Base-by-base conservation (phyloP, 2,329 filamentous ascomycete species). In the Cladosporium sp. region DNA sequence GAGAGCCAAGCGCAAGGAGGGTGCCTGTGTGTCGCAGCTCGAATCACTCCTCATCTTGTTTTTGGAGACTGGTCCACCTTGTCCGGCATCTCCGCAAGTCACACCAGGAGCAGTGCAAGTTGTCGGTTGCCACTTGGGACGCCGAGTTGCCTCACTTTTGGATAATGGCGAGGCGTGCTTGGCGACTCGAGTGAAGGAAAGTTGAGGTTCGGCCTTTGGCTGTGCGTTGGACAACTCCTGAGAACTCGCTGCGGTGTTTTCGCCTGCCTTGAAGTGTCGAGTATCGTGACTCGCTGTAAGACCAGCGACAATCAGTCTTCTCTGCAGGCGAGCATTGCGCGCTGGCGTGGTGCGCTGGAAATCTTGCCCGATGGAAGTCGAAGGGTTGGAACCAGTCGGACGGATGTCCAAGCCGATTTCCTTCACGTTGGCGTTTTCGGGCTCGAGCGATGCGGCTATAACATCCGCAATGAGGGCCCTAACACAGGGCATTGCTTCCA, bases 51-150 rank as follows among this genome's bases (percentile, higher is more conserved):
- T 54, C 26, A 34, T 11, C 15, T 55, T 24, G 28, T 32, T 32
- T 12, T 55, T 34, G 18, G 52, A 12, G 15, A n/a, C 52, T 5
- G 18, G 28, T 8, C 52, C 52, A 21, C 30, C n/a, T 32, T 55
- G 28, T n/a, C 52, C 52, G 30, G n/a, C 59, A 26, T 4, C 18
- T 2, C 28, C 59, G 18, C 59, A 61, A 14, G 59, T 47, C 28
- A 61, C 47, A 8, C 59, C 59, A 12, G 44, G 44, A 38, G 59
- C 41, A 61, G 59, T 61, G 44, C 59, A 61, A 12, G 38, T 21
- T 3, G 60, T 55, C 15, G 47, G 32, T n/a, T 49, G 49, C 60
- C 32, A 54, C 30, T 52, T 38, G 15, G 34, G 34, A 24, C 60
- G 34, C 28, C 41, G 18, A 26, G 38, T 32, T 24, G n/a, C 59